Conservation (phyloP, 257 asterid genomes). For the Gynochthodes officinalis region DNA sequence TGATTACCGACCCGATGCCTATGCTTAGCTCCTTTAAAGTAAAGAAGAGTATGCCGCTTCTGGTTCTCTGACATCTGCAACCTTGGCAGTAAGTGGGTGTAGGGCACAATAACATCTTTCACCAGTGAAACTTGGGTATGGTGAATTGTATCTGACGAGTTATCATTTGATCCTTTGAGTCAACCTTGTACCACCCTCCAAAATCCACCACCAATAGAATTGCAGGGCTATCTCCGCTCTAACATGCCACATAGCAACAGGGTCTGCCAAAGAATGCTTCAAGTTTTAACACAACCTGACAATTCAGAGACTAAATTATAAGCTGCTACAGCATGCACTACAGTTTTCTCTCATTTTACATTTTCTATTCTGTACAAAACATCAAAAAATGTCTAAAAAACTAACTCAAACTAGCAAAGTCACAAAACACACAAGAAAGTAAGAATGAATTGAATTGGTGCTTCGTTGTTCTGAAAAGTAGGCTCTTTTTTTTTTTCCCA, state of each 20-base stretch:
- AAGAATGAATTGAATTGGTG: not conserved
- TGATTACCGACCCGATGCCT: constrained; percentile 80
- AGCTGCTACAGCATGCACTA: constrained; percentile 46
- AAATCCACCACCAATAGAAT: constrained; percentile 91
- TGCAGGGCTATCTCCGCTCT: constrained; percentile 79
- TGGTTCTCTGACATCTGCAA: constrained; percentile 50
- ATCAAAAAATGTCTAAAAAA: not conserved
- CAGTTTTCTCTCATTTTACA: not conserved
- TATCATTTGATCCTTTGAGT: constrained; percentile 50
- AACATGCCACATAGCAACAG: constrained; percentile 94
- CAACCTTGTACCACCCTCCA: constrained; percentile 89
- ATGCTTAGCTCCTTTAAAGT: constrained; percentile 96
- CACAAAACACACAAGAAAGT: not conserved
- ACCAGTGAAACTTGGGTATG: constrained; percentile 87
- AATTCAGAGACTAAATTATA: constrained; percentile 65
- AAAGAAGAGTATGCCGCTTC: constrained; percentile 64
- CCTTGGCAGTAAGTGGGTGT: constrained; percentile 83
- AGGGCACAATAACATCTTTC: constrained; percentile 90
- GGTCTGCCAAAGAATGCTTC: constrained; percentile 99
- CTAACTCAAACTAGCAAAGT: not conserved
- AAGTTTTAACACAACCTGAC: constrained; percentile 89
- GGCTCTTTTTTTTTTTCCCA: not conserved
- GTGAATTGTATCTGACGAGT: constrained; percentile 56
- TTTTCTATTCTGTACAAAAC: not conserved
- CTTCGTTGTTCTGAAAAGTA: not conserved